Percentiles rank a stretch among this genome's conserved stretches.
Evolutionary conservation across 2,329 filamentous ascomycete species (phyloP).

Genomic region (Plectosphaerella sp.): DNA sequence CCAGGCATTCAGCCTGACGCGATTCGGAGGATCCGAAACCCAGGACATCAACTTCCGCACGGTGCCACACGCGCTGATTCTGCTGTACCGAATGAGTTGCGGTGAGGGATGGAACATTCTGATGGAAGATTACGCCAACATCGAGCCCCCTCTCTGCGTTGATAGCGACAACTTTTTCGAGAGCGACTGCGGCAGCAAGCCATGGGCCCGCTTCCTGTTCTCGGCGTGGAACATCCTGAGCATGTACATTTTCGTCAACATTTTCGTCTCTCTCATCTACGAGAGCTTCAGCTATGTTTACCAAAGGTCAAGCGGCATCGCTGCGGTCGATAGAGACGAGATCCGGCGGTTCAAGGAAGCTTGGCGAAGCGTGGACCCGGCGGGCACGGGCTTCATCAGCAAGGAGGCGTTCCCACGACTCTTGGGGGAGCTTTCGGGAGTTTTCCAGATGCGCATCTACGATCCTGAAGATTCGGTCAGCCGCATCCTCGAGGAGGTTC

Average conservation of each 20-base stretch:
- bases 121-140: conserved; percentile 90
- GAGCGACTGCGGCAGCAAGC: conserved; percentile 87
- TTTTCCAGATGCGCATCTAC: conserved; percentile 97
- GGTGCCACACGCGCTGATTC: conserved; percentile 87
- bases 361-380: conserved; percentile 92
- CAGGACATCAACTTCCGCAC: conserved; percentile 88
- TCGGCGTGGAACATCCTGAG: conserved; percentile 98
- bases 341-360: conserved; percentile 97
- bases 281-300: conserved; percentile 99
- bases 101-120: conserved; percentile 96
- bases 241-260: conserved; percentile 99
- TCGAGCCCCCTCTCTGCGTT: conserved; percentile 78
- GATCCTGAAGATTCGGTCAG: conserved; percentile 82
- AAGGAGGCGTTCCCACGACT: conserved; percentile 87
- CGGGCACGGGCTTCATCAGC: conserved; percentile 84
- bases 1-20: conserved; percentile 90
- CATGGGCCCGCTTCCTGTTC: conserved; percentile 86
- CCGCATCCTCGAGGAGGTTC: conserved; percentile 82
- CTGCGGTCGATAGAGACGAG: conserved; percentile 85
- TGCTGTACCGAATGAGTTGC: conserved; percentile 88
- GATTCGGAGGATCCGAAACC: conserved; percentile 69
- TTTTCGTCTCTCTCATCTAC: conserved; percentile 98
- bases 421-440: conserved; percentile 84
- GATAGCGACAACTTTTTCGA: conserved; percentile 67
- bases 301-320: conserved; percentile 89